Evolutionary conservation across 2,329 filamentous ascomycete genomes (phyloP).

Genomic region (Sporothrix pallida): DNA sequence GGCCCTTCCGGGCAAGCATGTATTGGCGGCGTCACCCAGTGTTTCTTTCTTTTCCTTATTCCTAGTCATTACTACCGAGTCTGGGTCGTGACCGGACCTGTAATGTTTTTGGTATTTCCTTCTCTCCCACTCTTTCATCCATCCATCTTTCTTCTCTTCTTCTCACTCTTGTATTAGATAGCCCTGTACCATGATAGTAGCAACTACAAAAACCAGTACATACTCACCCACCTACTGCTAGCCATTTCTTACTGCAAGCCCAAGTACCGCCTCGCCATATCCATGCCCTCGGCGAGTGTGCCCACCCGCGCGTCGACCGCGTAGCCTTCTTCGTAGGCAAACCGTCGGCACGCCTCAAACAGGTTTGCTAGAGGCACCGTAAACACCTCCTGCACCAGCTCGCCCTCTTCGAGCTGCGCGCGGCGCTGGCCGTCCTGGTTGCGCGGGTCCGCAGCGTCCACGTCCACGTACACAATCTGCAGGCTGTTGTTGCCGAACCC

Average conservation of each 20-base stretch:
- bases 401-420: slow-evolving; percentile 76
- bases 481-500: slow-evolving; percentile 72
- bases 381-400: slow-evolving; percentile 79
- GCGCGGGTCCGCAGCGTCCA: slow-evolving; percentile 71
- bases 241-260: neutral
- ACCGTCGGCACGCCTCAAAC: slow-evolving; percentile 68
- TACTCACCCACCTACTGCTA: neutral
- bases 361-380: slow-evolving; percentile 67
- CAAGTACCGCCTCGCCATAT: slow-evolving; percentile 65
- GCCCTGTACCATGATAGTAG: slow-evolving; percentile 27
- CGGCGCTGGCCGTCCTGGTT: slow-evolving; percentile 63
- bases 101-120: neutral
- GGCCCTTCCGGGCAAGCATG: neutral
- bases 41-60: neutral
- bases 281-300: slow-evolving; percentile 77
- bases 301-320: slow-evolving; percentile 81
- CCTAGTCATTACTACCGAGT: neutral
- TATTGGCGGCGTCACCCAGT: neutral
- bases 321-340: slow-evolving; percentile 70
- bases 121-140: neutral
- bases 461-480: slow-evolving; percentile 72
- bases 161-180: slow-evolving; percentile 20
- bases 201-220: slow-evolving; percentile 18
- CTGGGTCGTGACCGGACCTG: neutral
- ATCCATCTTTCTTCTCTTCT: neutral